Base-by-base conservation (phyloP, 768 basidiomycete genomes). In the Tulasnella sp. region DNA sequence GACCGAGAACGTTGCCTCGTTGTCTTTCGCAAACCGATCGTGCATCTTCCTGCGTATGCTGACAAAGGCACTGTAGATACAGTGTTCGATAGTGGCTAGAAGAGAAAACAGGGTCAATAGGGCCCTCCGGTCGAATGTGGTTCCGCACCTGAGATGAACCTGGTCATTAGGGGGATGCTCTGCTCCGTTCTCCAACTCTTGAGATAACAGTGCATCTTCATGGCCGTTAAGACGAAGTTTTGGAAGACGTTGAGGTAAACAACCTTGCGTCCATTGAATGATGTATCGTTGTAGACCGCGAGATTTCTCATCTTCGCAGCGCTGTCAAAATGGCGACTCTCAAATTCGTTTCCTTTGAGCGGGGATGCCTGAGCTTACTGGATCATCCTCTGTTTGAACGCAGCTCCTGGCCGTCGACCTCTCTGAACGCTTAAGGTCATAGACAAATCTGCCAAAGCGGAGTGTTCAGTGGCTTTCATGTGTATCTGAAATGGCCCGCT, bases 191-290 rank as follows among this genome's bases (percentile, higher is more conserved):
- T 72, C 78, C 79, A 79, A 19, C 75, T 75, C 40, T 84, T 83
- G 39, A 98, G 81, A 78, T 98, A 97, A 68, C 86, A 84, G 73
- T 92, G 88, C 85, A 94, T 90, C 81, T 92, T 96, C 84, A 94
- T 89, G 0, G 91, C 92, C 2, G 88, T 84, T 52, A 97, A 79
- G 36, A 92, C 79, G 77, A 95, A 90, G 77, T 89, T 91, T 78
- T 94, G 91, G 79, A 94, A 97, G 14, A 96, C 84, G 79, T 98
- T 99, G 69, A 87, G 78, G 79, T 91, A 86, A 11, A 94, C 86
- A 1, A 84, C 84, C 47, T 84, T 77, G 19, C 80, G 75, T 8
- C 86, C 80, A 78, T 95, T 97, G 74, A 96, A 82, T 16, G 78
- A 77, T 5, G 85, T 84, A 78, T 98, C 95, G 67, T 84, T 88